Evolutionary conservation across 768 basidiomycete genomes (phyloP), one percentile per base, ranked within the genome.

Genomic region (Hypholoma sublateritium): DNA sequence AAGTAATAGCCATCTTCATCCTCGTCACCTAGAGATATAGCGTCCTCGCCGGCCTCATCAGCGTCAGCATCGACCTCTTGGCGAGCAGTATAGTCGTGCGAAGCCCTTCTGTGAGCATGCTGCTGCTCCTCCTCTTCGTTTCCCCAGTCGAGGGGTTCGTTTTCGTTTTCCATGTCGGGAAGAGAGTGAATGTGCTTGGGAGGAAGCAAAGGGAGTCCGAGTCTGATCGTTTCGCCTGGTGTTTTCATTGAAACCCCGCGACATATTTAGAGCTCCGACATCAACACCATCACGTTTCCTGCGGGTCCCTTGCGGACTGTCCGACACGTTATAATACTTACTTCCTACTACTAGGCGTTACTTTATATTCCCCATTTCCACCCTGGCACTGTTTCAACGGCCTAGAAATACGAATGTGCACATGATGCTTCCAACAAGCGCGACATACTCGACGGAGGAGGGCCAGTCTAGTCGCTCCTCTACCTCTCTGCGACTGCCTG

Each of bases 21-120:
- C 52, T 90, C 86, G 64, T 88, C 87, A 51, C 88, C 88, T 25
- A 90, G 77, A 47, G 88, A 90, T 62, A 91, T 84, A 53, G 86
- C 80, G 63, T 81, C 78, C 63, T 81, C 78, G 62, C 62, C 68
- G 62, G 86, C 82, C 64, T 84, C 84, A 50, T 75, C 76, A 61
- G 80, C 79, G 58, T 80, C 77, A 47, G 22, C 21, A n/a, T 11
- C 57, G 48, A 36, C 17, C 11, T 53, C 60, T 45, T 37, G 44
- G 46, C 55, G 58, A 53, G 55, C 56, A 11, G 19, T 36, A 32
- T 59, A 58, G 24, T 71, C 63, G 51, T 64, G 17, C 14, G 62
- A 56, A 39, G 56, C 63, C 62, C 67, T 61, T 55, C 61, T 62
- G 47, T 19, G 51, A 6, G 58, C 24, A 14, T 65, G 69, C 22